Conservation (phyloP, 306 rosid species). For the Myrica gale region DNA sequence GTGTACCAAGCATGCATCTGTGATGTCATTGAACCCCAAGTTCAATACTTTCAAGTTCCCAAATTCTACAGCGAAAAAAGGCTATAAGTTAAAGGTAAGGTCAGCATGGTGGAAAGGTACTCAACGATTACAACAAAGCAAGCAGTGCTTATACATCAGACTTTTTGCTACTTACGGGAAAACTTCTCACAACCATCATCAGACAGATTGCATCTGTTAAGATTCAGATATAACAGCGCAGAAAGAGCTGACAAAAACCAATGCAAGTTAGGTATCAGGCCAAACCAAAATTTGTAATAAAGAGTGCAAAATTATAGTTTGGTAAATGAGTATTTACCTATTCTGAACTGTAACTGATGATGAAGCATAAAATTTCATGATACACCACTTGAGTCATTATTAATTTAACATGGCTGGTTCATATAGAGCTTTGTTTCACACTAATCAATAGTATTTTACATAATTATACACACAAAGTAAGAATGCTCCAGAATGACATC, state of each 20-base stretch:
- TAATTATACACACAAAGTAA: background rate
- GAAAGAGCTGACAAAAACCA: slow-evolving; percentile 58
- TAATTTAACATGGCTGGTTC: background rate
- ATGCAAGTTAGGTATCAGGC: slow-evolving; percentile 21
- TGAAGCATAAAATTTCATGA: background rate
- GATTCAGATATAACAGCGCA: slow-evolving; percentile 67
- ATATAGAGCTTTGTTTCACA: background rate
- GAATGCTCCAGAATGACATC: background rate
- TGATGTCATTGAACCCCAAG: slow-evolving; percentile 70
- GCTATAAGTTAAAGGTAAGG: slow-evolving; percentile 18
- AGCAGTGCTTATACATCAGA: slow-evolving; percentile 13
- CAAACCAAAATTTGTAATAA: slow-evolving; percentile 23
- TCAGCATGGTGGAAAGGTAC: slow-evolving; percentile 16
- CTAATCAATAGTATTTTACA: no score
- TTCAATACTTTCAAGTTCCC: slow-evolving; percentile 66
- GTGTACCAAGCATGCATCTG: slow-evolving; percentile 70
- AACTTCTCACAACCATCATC: slow-evolving; percentile 63
- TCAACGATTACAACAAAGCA: background rate
- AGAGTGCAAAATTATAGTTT: background rate
- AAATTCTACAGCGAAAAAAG: slow-evolving; percentile 53
- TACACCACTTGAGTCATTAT: background rate
- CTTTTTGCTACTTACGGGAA: slow-evolving; percentile 62
- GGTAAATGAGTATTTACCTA: background rate
- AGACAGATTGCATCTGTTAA: slow-evolving; percentile 67
- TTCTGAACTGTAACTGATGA: background rate